Evolutionary conservation across 306 rosid genomes (phyloP), one percentile per base, ranked within the genome.

Genomic region (Corylus avellana): DNA sequence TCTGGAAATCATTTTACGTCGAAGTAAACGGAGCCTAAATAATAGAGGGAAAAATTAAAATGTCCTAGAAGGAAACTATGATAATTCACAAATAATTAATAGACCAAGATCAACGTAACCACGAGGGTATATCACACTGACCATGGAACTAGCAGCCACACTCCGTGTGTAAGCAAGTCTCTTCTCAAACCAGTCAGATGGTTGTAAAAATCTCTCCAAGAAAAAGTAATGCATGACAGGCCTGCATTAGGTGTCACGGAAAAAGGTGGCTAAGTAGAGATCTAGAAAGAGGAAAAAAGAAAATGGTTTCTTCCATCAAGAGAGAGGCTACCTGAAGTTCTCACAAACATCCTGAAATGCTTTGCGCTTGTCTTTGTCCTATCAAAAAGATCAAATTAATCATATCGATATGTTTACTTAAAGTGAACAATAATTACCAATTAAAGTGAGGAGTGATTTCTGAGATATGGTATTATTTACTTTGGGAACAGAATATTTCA

Each of bases 111-210:
- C 27, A 77, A 57, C 18, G 29, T 50, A 35, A 61, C 57, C 58
- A 17, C 7, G 37, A 59, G 85, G 59, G 68, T 61, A 74, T 27
- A 84, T 79, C 79, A 72, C 72, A 87, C 88, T 82, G 49, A 87
- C 98, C 98, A 94, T 94, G 80, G 97, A 94, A 86, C 98, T 94
- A 70, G 97, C 89, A 78, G 98, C 98, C 81, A 94, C 95, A 80
- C 97, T 94, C 79, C 97, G 84, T 14, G 97, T 86, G 80, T 91
- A 92, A 29, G 97, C 93, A 79, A 94, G 94, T 81, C 98, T 91
- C 91, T 92, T 92, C 86, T 92, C 97, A 87, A 92, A 92, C 98
- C 98, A 94, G 80, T 92, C 94, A 72, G 97, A 91, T 57, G 97
- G 95, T 81, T 92, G 96, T 80, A 89, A 74, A 76, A 94, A 94